Evolutionary conservation across 257 asterid species (phyloP), one percentile per base, ranked within the genome.

Genomic region (Datura wrightii): DNA sequence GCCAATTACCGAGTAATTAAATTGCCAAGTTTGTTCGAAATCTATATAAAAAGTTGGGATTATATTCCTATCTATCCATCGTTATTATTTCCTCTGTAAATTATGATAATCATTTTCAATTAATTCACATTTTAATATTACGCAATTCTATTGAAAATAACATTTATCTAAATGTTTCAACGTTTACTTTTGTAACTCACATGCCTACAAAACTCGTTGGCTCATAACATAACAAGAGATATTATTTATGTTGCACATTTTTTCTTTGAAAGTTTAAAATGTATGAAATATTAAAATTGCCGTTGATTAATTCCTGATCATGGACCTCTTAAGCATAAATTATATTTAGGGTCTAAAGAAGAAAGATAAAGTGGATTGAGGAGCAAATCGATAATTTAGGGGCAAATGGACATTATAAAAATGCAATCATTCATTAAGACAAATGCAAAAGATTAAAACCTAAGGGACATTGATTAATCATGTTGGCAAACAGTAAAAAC

Each of bases 401-500:
- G 81, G 24, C 16, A 24, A 48, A 76, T 1, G 24, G 44, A 50
- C 62, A 76, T 48, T 76, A 50, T 50, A 5, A 24, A 24, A 76
- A 0, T 50, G 24, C 44, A 50, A 76, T 76, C 44, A 76, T 76
- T 76, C 44, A 24, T 13, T 76, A 76, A 50, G 82, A 76, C 46
- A 76, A 76, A 14, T 24, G 5, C 1, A 76, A 76, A 76, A 76
- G 62, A 50, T 76, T 76, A 76, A 11, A 74, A 48, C 60, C 13
- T 74, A 48, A 74, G 80, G 60, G n/a, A 10, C 37, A 50, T 48
- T n/a, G 80, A 50, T 74, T 74, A 50, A 74, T 74, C 60, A 19
- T 24, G 41, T 6, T 14, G 81, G 24, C 44, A 74, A 74, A 48
- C 13, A 24, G 81, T 50, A 24, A 48, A 13, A 50, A 13, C 3